Evolutionary conservation across 2,329 filamentous ascomycete genomes (phyloP), one percentile per base, ranked within the genome.

Genomic region (Alternaria solani): DNA sequence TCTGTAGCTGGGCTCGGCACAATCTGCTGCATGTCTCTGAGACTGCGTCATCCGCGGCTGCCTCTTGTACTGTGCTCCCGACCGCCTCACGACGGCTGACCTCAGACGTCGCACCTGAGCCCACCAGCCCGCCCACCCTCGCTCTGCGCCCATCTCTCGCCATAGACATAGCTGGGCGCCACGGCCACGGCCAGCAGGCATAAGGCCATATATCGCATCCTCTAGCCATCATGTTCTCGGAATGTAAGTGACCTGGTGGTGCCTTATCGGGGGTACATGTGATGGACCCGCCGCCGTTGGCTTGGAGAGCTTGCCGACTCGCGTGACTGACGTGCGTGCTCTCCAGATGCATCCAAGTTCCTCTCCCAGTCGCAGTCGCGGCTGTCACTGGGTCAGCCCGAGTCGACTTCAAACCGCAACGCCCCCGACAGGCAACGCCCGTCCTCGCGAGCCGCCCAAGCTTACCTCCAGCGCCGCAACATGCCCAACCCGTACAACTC

Each of bases 291-390:
- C 54, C 66, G 66, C 67, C 66, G 63, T 59, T 72, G 71, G 74
- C 75, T 73, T 61, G 71, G 51, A 56, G 49, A 51, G 46, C 63
- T 54, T 59, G 41, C 42, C 23, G 57, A 68, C 74, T 77, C 79
- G 79, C 77, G 79, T 82, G 80, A 81, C 77, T 80, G 67, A 82
- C 78, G 60, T 70, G 62, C 68, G 59, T 66, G 67, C 64, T 64
- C 64, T 65, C 55, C 75, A 97, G 95, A 98, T 89, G 95, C 95
- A 74, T 98, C 94, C 69, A 91, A 90, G 71, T 99, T 99, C 79
- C 88, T 99, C 86, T 97, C 94, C 68, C 95, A 98, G 87, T 97
- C 93, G 67, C 94, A 97, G 84, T 96, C 94, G 63, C 90, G 93
- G 65, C 84, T 98, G 73, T 92, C 91, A 68, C 93, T 81, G 87